phyloP scores from a whole-genome alignment of 768 basidiomycete genomes.

The Rhodotorula toruloides region DNA sequence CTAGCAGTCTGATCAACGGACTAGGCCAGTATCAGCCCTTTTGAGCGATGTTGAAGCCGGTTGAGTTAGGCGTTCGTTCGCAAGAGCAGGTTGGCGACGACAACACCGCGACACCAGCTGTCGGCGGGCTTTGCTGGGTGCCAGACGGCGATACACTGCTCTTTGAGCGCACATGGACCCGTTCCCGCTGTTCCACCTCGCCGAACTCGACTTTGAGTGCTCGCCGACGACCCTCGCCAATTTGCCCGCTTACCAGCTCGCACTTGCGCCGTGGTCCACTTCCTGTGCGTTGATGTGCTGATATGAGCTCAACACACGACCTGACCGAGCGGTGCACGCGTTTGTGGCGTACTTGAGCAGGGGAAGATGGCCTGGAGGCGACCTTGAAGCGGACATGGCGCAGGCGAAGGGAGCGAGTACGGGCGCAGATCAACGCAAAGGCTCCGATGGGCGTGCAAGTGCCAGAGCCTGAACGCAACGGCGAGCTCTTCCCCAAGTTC shows the following conservation, averaged over 20 bases:
- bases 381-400: conserved; percentile 9
- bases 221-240: neutral
- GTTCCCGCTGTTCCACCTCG: conserved; percentile 29
- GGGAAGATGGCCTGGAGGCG: conserved; percentile 8
- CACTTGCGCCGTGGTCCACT: conserved; percentile 5
- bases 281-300: neutral
- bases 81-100: too few species aligned
- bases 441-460: conserved; percentile 6
- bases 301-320: too few species aligned
- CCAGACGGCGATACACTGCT: too few species aligned
- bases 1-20: too few species aligned
- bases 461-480: neutral
- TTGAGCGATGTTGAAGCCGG: too few species aligned
- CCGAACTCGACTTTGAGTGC: conserved; percentile 17
- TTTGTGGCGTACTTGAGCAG: neutral
- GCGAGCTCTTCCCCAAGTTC: conserved; percentile 24
- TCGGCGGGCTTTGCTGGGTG: too few species aligned
- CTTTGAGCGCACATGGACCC: too few species aligned
- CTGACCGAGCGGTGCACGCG: neutral
- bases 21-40: too few species aligned
- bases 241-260: conserved; percentile 12
- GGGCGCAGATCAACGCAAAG: conserved; percentile 2
- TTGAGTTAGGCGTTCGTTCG: too few species aligned
- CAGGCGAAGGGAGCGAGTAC: neutral
- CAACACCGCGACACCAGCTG: too few species aligned